These are phyloP conservation scores for Syzygium syzygioides DNA, from an alignment of 441 rosid species.

Conservation along the genomic window DNA sequence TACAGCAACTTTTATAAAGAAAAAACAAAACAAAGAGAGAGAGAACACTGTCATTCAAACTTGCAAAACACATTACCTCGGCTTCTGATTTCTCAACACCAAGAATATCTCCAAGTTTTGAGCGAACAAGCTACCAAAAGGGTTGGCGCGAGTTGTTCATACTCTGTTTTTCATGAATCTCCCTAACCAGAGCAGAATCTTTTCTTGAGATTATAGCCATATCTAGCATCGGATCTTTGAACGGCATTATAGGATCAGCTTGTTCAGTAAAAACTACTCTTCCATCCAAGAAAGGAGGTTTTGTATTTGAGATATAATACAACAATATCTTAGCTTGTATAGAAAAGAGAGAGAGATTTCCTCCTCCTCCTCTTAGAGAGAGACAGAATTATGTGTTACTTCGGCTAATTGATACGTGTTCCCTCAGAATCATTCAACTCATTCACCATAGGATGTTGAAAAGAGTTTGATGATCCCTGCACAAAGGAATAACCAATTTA, in stretches of 20 bases:
- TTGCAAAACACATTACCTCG: slow-evolving; percentile 38
- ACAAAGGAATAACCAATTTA: too few species aligned
- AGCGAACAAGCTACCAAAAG: slow-evolving; percentile 98
- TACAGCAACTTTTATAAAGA: background rate
- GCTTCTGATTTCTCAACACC: slow-evolving; percentile 89
- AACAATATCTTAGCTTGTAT: slow-evolving; percentile 8
- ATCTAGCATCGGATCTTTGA: slow-evolving; percentile 96
- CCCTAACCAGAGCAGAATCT: slow-evolving; percentile 85
- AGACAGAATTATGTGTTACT: too few species aligned
- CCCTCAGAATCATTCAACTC: too few species aligned
- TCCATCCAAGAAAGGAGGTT: slow-evolving; percentile 98
- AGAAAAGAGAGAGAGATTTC: too few species aligned
- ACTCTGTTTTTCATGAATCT: slow-evolving; percentile 88
- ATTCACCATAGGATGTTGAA: too few species aligned
- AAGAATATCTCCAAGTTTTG: slow-evolving; percentile 90
- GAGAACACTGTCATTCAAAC: background rate
- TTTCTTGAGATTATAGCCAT: slow-evolving; percentile 98
- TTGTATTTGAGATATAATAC: slow-evolving; percentile 55
- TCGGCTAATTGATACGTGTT: too few species aligned
- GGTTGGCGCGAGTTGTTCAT: slow-evolving; percentile 88
- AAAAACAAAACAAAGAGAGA: background rate
- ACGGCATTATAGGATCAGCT: slow-evolving; percentile 94
- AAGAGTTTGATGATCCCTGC: too few species aligned
- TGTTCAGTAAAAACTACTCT: slow-evolving; percentile 93
- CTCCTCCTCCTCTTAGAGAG: too few species aligned